Percentiles rank a stretch among this genome's conserved stretches.
These are phyloP conservation scores for Huiozyma sinensis DNA, from an alignment of 805 yeast species.

Conservation along the genomic window DNA sequence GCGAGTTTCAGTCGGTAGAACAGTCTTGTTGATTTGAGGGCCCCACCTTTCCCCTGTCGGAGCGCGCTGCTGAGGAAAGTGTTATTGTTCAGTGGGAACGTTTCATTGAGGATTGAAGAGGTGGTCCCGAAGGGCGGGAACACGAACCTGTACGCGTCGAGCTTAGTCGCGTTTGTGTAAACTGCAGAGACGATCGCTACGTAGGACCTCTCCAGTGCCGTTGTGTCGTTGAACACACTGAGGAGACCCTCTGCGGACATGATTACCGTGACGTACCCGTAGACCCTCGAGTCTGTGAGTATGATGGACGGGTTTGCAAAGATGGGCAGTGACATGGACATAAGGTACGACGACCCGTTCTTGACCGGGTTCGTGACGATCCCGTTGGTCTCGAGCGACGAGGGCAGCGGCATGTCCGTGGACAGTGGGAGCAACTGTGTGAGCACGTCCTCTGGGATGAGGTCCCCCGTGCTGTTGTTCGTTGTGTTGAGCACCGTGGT, in stretches of 20 bases:
- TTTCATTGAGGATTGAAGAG: slow-evolving; percentile 9
- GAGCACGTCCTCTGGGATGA: slow-evolving; percentile 25
- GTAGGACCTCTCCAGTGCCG: slow-evolving; percentile 31
- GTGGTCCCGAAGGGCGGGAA: slow-evolving; percentile 30
- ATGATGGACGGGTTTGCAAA: slow-evolving; percentile 63
- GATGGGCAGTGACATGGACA: slow-evolving; percentile 73
- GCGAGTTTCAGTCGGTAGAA: slow-evolving; percentile 36
- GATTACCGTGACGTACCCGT: slow-evolving; percentile 61
- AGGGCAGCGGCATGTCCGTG: slow-evolving; percentile 36
- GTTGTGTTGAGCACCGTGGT: slow-evolving; percentile 36
- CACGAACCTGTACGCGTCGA: slow-evolving; percentile 32
- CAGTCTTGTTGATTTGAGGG: slow-evolving; percentile 29
- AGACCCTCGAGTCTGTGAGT: slow-evolving; percentile 43
- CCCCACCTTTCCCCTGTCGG: slow-evolving; percentile 32
- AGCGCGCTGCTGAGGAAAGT: slow-evolving; percentile 31
- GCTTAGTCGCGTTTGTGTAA: slow-evolving; percentile 13
- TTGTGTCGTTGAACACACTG: slow-evolving; percentile 32
- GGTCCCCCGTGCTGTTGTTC: slow-evolving; percentile 31
- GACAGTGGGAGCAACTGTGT: slow-evolving; percentile 41
- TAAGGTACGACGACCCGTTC: slow-evolving; percentile 37
- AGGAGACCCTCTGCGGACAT: slow-evolving; percentile 36
- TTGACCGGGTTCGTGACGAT: slow-evolving; percentile 55
- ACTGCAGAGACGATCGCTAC: slow-evolving; percentile 26
- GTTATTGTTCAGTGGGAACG: slow-evolving; percentile 22
- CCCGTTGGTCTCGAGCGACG: slow-evolving; percentile 35